phyloP scores from a whole-genome alignment of 225 moss, liverwort and hornwort species.

The Physcomitrellopsis africana region DNA sequence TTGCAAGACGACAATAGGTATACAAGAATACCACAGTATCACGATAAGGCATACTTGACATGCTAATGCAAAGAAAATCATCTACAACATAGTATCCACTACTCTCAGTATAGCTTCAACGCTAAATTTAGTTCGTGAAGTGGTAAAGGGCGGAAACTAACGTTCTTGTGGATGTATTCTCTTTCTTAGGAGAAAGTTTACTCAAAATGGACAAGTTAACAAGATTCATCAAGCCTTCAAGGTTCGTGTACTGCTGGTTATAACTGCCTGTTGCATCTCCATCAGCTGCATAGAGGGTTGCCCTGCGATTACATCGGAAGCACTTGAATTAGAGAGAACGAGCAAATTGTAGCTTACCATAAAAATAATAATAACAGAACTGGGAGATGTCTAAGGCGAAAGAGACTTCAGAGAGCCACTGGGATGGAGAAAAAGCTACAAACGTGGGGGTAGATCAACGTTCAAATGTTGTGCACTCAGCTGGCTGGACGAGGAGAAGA shows the following conservation, averaged over 20 bases:
- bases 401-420: no score
- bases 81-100: neutral
- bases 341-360: no score
- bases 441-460: constrained; percentile 7
- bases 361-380: no score
- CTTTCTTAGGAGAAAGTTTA: constrained; percentile 55
- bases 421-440: neutral
- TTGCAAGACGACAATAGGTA: neutral
- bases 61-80: neutral
- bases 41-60: neutral
- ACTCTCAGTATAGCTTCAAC: neutral
- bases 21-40: neutral
- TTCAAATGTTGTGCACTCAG: neutral
- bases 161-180: constrained; percentile 44
- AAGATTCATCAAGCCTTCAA: constrained; percentile 74
- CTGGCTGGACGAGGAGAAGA: neutral
- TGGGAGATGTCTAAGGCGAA: no score
- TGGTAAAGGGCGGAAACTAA: constrained; percentile 29
- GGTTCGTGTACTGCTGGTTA: constrained; percentile 73
- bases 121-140: constrained; percentile 1
- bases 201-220: constrained; percentile 65
- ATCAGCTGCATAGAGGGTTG: constrained; percentile 68
- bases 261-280: constrained; percentile 59
- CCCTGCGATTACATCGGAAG: constrained; percentile 46
- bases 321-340: constrained; percentile 8